These are phyloP conservation scores for Leccinum pachyderme DNA, from an alignment of 1,284 basidiomycete species.

Conservation along the genomic window DNA sequence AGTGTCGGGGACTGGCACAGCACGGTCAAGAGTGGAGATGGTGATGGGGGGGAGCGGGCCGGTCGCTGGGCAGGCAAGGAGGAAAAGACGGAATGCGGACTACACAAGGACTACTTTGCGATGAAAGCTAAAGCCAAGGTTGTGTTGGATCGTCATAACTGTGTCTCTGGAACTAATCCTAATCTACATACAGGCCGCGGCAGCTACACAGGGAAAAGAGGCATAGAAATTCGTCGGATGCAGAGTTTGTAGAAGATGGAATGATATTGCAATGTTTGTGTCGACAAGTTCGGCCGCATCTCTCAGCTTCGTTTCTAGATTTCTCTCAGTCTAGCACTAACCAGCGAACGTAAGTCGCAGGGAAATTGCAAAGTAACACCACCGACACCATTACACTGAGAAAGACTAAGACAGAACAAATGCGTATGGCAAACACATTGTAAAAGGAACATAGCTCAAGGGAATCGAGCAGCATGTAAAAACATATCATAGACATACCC, in stretches of 20 bases:
- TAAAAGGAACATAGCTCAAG: slow-evolving; percentile 15
- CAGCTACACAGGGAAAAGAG: neutral
- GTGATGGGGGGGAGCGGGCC: slow-evolving; percentile 79
- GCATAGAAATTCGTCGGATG: neutral
- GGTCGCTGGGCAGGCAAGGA: slow-evolving; percentile 85
- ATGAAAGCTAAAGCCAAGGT: slow-evolving; percentile 56
- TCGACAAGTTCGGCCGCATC: too few species aligned
- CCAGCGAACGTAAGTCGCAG: neutral
- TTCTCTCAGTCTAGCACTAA: neutral
- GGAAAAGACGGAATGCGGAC: slow-evolving; percentile 93
- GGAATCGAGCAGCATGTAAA: slow-evolving; percentile 24
- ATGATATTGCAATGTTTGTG: too few species aligned
- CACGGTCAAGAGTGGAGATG: slow-evolving; percentile 70
- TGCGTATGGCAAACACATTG: slow-evolving; percentile 13
- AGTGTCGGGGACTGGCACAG: slow-evolving; percentile 98
- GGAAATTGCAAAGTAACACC: slow-evolving; percentile 17
- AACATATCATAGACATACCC: slow-evolving; percentile 32
- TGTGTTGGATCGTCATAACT: neutral
- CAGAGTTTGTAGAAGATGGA: neutral
- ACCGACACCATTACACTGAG: slow-evolving; percentile 24
- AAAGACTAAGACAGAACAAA: slow-evolving; percentile 19
- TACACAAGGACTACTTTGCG: slow-evolving; percentile 85
- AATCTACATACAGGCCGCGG: neutral
- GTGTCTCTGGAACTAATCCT: neutral
- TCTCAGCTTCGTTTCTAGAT: too few species aligned